Evolutionary conservation across 169 alveolate species (phyloP).

Genomic region (Plasmodium vivax): DNA sequence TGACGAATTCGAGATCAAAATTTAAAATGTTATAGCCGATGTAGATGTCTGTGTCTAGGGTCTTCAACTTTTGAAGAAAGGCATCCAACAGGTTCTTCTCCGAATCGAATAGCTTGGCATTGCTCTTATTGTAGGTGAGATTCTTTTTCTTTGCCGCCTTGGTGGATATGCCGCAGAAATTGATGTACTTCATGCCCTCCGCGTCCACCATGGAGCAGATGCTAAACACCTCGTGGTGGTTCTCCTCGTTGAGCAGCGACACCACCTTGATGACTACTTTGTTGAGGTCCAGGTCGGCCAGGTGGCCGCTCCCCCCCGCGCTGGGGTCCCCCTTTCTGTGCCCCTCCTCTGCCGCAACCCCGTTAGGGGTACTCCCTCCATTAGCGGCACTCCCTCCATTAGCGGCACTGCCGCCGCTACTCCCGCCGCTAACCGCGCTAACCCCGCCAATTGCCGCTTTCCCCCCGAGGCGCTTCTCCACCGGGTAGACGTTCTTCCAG

Average conservation of each 20-base stretch:
- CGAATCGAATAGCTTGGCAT: constrained; percentile 18
- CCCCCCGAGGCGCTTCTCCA: constrained; percentile 4
- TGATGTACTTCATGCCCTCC: constrained; percentile 37
- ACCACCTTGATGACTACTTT: constrained; percentile 50
- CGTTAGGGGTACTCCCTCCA: too few species aligned
- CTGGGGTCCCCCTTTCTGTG: neutral
- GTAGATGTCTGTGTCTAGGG: constrained; percentile 54
- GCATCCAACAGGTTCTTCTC: constrained; percentile 30
- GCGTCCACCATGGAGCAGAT: constrained; percentile 26
- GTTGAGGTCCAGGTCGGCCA: constrained; percentile 41
- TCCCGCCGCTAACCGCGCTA: neutral
- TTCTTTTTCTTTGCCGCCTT: neutral
- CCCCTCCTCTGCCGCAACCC: neutral
- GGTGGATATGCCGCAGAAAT: constrained; percentile 30
- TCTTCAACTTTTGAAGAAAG: constrained; percentile 32
- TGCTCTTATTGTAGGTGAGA: constrained; percentile 2
- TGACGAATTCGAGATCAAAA: constrained; percentile 58
- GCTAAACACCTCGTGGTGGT: constrained; percentile 54
- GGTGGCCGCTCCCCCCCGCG: neutral
- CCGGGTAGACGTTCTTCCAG: constrained; percentile 25
- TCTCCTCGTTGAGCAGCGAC: constrained; percentile 43
- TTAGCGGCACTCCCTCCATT: neutral
- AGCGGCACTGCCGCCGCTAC: neutral
- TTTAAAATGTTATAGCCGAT: constrained; percentile 62
- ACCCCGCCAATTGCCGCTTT: neutral